Conservation (phyloP, 345 rosid species). For the Euphorbia lathyris region DNA sequence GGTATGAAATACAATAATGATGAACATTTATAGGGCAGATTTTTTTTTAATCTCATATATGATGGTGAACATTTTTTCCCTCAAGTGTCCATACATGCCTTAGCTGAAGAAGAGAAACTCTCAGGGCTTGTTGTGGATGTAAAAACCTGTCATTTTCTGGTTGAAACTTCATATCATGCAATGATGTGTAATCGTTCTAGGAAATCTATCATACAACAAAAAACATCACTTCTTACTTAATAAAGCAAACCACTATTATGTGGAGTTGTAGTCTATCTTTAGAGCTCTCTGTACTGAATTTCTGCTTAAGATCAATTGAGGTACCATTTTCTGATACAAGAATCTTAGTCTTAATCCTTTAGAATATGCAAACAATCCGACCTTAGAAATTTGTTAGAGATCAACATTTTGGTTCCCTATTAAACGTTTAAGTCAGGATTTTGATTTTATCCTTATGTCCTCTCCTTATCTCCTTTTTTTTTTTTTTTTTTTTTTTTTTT, state of each 20-base stretch:
- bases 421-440: neutral
- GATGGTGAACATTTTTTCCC: neutral
- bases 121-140: neutral
- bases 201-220: no score
- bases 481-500: neutral
- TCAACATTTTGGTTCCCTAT: neutral
- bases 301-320: neutral
- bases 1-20: constrained; percentile 12
- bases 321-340: neutral
- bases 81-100: neutral
- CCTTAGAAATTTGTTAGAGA: neutral
- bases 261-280: neutral
- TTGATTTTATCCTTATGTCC: no score
- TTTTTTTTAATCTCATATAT: neutral
- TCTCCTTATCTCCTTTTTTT: neutral
- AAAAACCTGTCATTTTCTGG: neutral
- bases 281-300: neutral
- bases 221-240: no score
- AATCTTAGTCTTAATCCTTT: neutral
- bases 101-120: neutral
- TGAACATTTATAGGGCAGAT: neutral
- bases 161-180: neutral
- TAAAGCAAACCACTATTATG: neutral
- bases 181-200: neutral
- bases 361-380: no score